Conservation (phyloP, 2,329 filamentous ascomycete genomes). For the Drechslerella coelobrocha region DNA sequence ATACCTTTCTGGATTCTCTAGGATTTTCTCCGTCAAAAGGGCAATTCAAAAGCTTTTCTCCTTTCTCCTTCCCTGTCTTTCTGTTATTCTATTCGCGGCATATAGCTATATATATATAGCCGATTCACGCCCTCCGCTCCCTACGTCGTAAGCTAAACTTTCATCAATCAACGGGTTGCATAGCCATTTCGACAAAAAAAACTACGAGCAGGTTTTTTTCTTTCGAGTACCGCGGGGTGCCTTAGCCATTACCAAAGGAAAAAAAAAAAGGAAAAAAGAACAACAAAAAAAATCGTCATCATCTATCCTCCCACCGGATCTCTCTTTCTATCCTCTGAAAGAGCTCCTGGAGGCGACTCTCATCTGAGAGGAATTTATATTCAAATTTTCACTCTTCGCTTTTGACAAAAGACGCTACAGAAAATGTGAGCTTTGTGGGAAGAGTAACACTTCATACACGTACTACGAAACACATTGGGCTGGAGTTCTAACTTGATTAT, state of each 20-base stretch:
- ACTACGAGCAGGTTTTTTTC: slow-evolving; percentile 40
- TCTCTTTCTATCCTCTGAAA: neutral
- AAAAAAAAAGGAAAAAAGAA: neutral
- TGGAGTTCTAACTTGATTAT: slow-evolving; percentile 49
- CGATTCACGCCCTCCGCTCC: slow-evolving; percentile 39
- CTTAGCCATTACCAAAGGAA: neutral
- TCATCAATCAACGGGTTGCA: slow-evolving; percentile 52
- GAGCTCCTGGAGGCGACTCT: neutral
- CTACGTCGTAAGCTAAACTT: slow-evolving; percentile 52
- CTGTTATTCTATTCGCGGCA: slow-evolving; percentile 1
- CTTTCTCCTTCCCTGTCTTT: slow-evolving; percentile 29
- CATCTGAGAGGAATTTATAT: slow-evolving; percentile 43
- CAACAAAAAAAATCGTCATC: too few relatives aligned
- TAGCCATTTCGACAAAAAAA: slow-evolving; percentile 39
- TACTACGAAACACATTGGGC: slow-evolving; percentile 49
- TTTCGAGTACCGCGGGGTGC: slow-evolving; percentile 16
- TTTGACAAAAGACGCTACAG: slow-evolving; percentile 4
- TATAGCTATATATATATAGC: slow-evolving; percentile 5
- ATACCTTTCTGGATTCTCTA: slow-evolving; percentile 6
- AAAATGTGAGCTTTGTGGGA: slow-evolving; percentile 43
- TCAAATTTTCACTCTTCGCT: slow-evolving; percentile 46
- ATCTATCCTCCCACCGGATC: neutral
- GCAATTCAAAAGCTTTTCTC: slow-evolving; percentile 21
- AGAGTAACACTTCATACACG: slow-evolving; percentile 22
- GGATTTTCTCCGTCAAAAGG: slow-evolving; percentile 32